Conservation (phyloP, 2,329 filamentous ascomycete species). For the Fusarium citri region DNA sequence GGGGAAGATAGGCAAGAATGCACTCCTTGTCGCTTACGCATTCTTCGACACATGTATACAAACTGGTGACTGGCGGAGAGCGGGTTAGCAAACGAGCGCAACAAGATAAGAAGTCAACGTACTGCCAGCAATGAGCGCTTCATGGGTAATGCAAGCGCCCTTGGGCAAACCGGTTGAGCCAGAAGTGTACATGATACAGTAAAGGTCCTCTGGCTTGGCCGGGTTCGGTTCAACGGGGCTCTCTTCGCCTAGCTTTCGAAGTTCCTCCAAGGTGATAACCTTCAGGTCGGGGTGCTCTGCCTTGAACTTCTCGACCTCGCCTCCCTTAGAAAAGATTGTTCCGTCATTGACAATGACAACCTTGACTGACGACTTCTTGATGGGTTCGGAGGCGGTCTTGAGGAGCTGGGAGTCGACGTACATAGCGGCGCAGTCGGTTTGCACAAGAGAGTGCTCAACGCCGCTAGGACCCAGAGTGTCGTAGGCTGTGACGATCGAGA, state of each 20-base stretch:
- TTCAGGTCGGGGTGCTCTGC: conserved; percentile 65
- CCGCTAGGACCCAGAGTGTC: conserved; percentile 90
- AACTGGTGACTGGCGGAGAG: conserved; percentile 72
- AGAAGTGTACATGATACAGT: conserved; percentile 89
- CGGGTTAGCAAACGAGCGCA: conserved; percentile 29
- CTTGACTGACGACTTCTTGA: conserved; percentile 68
- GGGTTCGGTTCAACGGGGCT: conserved; percentile 78
- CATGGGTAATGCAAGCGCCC: conserved; percentile 86
- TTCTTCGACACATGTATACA: conserved; percentile 80
- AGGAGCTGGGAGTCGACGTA: conserved; percentile 87
- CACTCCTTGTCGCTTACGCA: conserved; percentile 82
- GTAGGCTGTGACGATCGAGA: conserved; percentile 94
- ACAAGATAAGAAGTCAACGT: conserved; percentile 51
- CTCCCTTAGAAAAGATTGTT: conserved; percentile 62
- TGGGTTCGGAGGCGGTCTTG: conserved; percentile 66
- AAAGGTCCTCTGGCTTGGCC: conserved; percentile 80
- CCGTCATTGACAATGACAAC: conserved; percentile 73
- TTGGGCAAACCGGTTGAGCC: conserved; percentile 91
- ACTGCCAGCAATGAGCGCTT: conserved; percentile 78
- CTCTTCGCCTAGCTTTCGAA: conserved; percentile 69
- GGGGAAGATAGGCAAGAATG: conserved; percentile 89
- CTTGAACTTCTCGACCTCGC: conserved; percentile 67
- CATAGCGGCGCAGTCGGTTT: conserved; percentile 84
- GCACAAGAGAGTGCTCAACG: conserved; percentile 84
- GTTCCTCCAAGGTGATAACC: conserved; percentile 66